phyloP scores from a whole-genome alignment of 805 yeast genomes.

The Pichia kluyveri region DNA sequence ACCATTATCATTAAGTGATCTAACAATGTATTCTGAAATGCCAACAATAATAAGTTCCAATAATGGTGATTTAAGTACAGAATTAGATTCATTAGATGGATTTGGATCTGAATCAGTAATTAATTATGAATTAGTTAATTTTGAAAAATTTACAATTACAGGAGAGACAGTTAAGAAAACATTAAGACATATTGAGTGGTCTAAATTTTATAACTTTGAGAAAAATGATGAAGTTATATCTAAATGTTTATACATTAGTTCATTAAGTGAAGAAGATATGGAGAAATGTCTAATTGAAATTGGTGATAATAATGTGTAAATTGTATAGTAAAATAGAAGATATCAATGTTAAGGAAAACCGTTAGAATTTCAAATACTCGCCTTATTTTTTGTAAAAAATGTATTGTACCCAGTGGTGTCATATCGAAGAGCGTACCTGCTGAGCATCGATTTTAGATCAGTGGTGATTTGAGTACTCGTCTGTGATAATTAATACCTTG shows the following conservation, averaged over 20 bases:
- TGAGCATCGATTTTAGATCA: no score
- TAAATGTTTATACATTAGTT: slow-evolving; percentile 73
- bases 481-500: no score
- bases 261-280: slow-evolving; percentile 69
- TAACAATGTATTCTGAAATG: slow-evolving; percentile 63
- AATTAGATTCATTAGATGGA: slow-evolving; percentile 1
- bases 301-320: neutral
- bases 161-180: slow-evolving; percentile 72
- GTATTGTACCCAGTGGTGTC: no score
- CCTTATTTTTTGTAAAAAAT: no score
- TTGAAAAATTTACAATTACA: slow-evolving; percentile 66
- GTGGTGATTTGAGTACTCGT: no score
- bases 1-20: slow-evolving; percentile 76
- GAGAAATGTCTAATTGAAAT: slow-evolving; percentile 24
- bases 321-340: no score
- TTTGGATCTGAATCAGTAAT: slow-evolving; percentile 12
- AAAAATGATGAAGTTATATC: slow-evolving; percentile 59
- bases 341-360: no score
- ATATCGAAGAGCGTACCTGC: no score
- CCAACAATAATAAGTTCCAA: slow-evolving; percentile 34
- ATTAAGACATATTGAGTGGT: slow-evolving; percentile 79
- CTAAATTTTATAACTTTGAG: slow-evolving; percentile 51
- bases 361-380: no score
- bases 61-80: slow-evolving; percentile 7
- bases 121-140: slow-evolving; percentile 49